Evolutionary conservation across 768 basidiomycete genomes (phyloP), one percentile per base, ranked within the genome.

Genomic region (Termitomyces sp.): DNA sequence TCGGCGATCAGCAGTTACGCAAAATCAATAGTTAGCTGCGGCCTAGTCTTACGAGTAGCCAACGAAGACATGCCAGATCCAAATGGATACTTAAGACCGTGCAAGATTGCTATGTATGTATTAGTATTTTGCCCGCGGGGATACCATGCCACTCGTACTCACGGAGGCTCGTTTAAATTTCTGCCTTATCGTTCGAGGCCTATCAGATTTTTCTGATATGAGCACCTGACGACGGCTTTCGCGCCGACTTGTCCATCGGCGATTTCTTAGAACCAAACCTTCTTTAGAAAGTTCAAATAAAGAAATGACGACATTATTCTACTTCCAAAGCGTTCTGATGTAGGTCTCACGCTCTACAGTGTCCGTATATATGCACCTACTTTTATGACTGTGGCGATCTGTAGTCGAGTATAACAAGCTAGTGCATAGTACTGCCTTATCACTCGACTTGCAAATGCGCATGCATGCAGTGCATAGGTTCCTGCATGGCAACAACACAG

Each of bases 121-220:
- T 23, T 9, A 17, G 31, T 27, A 34, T 37, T 21, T 31, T 41
- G 8, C 23, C 9, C 7, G 16, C 25, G 27, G 27, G 12, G 17
- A 19, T 14, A 9, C 29, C 52, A 25, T 17, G 42, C 4, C 1
- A 21, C 19, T 31, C 32, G 21, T 2, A 17, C 4, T 31, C 4
- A 32, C 31, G 8, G n/a, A 19, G 8, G 8, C n/a, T 17, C 23
- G 6, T 17, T 31, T 31, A n/a, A n/a, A n/a, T 29, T 29, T 4
- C 5, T 46, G 23, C 23, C 43, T 21, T 31, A 7, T 23, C 21
- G 8, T 48, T 34, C 12, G 21, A 16, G 47, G 11, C 25, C 19
- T 31, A 41, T 47, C 27, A n/a, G 38, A 48, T 25, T 38, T 48
- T 47, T 47, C 37, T 55, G 45, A 48, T 55, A 19, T 55, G 54